Evolutionary conservation across 305 asterid genomes (phyloP).

Genomic region (Nicotiana rustica): DNA sequence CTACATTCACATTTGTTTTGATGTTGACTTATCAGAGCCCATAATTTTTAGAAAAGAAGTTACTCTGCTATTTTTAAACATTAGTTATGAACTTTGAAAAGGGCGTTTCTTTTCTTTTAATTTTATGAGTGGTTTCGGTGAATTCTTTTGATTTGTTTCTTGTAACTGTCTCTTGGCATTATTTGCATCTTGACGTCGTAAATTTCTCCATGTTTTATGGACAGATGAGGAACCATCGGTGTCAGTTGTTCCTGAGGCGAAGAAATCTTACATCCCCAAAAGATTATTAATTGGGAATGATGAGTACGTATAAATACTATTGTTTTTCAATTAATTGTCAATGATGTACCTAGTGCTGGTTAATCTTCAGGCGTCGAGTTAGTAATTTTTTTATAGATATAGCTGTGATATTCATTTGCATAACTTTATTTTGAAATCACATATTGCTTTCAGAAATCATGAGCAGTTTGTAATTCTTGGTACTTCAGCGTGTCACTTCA

Average conservation of each 20-base stretch:
- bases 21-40: background rate
- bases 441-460: background rate
- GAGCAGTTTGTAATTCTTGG: background rate
- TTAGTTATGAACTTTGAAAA: too few species aligned
- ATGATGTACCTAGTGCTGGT: constrained; percentile 17
- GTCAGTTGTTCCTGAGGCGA: constrained; percentile 51
- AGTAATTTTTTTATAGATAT: background rate
- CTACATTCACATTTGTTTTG: background rate
- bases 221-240: constrained; percentile 66
- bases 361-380: background rate
- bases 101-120: background rate
- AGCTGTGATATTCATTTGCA: constrained; percentile 12
- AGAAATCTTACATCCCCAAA: constrained; percentile 73
- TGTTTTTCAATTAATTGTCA: constrained; percentile 34
- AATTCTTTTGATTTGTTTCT: background rate
- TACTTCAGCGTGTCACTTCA: constrained; percentile 13
- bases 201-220: constrained; percentile 42
- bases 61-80: background rate
- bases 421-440: background rate
- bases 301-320: constrained; percentile 66
- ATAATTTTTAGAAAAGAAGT: background rate
- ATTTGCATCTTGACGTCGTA: constrained; percentile 36
- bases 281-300: constrained; percentile 83
- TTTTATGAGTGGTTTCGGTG: constrained; percentile 11
- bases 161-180: background rate